These are phyloP conservation scores for Wickerhamiella dianesei DNA, from an alignment of 805 yeast genomes.

Conservation along the genomic window DNA sequence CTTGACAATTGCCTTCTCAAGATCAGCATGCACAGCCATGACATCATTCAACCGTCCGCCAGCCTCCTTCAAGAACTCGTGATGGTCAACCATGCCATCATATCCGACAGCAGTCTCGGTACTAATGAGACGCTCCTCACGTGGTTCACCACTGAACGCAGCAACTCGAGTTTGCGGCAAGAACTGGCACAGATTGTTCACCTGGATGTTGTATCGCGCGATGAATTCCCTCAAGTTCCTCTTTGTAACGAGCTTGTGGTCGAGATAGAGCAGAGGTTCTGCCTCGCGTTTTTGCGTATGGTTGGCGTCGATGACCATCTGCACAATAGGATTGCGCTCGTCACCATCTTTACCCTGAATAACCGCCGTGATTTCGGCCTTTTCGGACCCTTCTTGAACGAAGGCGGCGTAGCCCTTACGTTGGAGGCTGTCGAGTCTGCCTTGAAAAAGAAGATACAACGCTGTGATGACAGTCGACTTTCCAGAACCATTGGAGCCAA, in stretches of 20 bases:
- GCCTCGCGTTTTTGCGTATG: neutral
- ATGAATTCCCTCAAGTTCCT: slow-evolving; percentile 49
- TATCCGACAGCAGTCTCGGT: slow-evolving; percentile 70
- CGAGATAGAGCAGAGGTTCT: slow-evolving; percentile 10
- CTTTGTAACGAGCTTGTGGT: slow-evolving; percentile 9
- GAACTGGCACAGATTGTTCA: slow-evolving; percentile 86
- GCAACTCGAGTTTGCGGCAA: slow-evolving; percentile 93
- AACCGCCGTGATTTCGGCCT: slow-evolving; percentile 9
- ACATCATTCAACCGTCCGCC: slow-evolving; percentile 32
- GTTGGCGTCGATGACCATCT: slow-evolving; percentile 1
- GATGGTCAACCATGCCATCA: slow-evolving; percentile 34
- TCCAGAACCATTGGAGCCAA: slow-evolving; percentile 96
- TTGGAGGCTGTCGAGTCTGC: slow-evolving; percentile 33
- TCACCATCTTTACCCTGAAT: slow-evolving; percentile 5
- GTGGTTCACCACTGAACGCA: slow-evolving; percentile 70
- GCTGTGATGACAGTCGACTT: slow-evolving; percentile 90
- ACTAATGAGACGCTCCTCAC: slow-evolving; percentile 59
- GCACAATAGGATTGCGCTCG: slow-evolving; percentile 1
- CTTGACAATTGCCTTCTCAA: slow-evolving; percentile 15
- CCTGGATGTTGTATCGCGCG: slow-evolving; percentile 61
- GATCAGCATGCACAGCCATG: slow-evolving; percentile 34
- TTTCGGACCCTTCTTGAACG: slow-evolving; percentile 9
- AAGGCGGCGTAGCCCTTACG: slow-evolving; percentile 24
- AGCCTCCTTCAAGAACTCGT: slow-evolving; percentile 40
- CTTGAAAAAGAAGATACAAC: slow-evolving; percentile 76